These are phyloP conservation scores for Talaromyces sp. DNA, from an alignment of 2,329 filamentous ascomycete species.

Conservation along the genomic window DNA sequence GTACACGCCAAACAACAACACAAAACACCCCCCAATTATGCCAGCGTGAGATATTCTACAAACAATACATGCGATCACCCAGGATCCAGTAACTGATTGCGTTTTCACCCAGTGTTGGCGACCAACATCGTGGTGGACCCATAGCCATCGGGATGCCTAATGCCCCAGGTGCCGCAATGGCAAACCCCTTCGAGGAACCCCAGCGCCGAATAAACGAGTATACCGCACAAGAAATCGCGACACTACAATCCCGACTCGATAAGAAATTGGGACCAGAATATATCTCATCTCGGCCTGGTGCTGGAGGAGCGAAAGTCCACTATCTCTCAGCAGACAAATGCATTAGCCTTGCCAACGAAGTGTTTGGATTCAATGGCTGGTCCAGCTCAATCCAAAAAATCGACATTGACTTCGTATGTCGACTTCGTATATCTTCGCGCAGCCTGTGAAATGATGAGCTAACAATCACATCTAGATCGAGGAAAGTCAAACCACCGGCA, in stretches of 20 bases:
- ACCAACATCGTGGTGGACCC: constrained; percentile 61
- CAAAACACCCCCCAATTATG: constrained; percentile 38
- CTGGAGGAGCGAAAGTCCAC: constrained; percentile 82
- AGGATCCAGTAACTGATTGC: constrained; percentile 25
- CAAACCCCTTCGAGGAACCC: constrained; percentile 80
- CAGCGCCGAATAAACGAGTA: constrained; percentile 73
- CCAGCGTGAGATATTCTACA: constrained; percentile 52
- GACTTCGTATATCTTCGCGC: not conserved
- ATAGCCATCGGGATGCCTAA: constrained; percentile 47
- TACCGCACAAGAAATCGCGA: constrained; percentile 88
- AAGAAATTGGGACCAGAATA: constrained; percentile 96
- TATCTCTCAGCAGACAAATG: constrained; percentile 97
- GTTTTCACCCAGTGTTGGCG: constrained; percentile 61
- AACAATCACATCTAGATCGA: constrained; percentile 60
- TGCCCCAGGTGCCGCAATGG: constrained; percentile 36
- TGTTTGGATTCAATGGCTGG: constrained; percentile 98
- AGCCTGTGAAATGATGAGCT: not conserved
- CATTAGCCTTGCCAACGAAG: constrained; percentile 90
- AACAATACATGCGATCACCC: not conserved
- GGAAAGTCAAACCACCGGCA: constrained; percentile 75
- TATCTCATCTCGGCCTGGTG: constrained; percentile 81
- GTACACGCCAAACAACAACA: constrained; percentile 12
- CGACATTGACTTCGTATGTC: constrained; percentile 81
- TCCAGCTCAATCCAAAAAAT: constrained; percentile 94
- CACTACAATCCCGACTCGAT: constrained; percentile 81